Conservation (phyloP, 768 basidiomycete genomes). For the Suillus plorans region DNA sequence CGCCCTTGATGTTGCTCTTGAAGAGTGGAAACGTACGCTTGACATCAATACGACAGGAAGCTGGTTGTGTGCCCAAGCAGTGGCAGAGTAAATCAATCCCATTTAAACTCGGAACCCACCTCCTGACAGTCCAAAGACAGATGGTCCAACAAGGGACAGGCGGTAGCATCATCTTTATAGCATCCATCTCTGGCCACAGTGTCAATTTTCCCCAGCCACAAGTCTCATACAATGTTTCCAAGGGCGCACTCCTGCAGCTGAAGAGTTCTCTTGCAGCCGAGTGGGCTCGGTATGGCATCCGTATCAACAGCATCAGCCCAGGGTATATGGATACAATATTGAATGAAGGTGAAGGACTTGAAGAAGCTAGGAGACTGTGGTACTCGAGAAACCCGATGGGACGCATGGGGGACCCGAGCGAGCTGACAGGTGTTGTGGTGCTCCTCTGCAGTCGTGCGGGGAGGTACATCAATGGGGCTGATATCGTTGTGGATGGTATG, state of each 20-base stretch:
- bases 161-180: constrained; percentile 42
- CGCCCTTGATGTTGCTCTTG: constrained; percentile 30
- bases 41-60: constrained; percentile 46
- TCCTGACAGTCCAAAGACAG: constrained; percentile 24
- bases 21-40: constrained; percentile 38
- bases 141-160: constrained; percentile 43
- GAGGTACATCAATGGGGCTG: constrained; percentile 42
- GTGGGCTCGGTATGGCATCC: constrained; percentile 41
- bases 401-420: constrained; percentile 41
- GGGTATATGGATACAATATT: constrained; percentile 46
- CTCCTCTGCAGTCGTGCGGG: constrained; percentile 43
- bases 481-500: constrained; percentile 44
- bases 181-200: constrained; percentile 43
- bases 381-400: constrained; percentile 41
- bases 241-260: constrained; percentile 40
- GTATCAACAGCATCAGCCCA: constrained; percentile 43
- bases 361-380: constrained; percentile 36
- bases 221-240: constrained; percentile 42
- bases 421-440: constrained; percentile 39
- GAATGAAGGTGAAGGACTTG: constrained; percentile 36
- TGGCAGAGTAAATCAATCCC: constrained; percentile 31
- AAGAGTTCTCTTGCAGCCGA: constrained; percentile 41
- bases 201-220: constrained; percentile 44
- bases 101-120: neutral
- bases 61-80: constrained; percentile 44